Conservation (phyloP, 2,329 filamentous ascomycete species). For the Tolypocladium paradoxum region DNA sequence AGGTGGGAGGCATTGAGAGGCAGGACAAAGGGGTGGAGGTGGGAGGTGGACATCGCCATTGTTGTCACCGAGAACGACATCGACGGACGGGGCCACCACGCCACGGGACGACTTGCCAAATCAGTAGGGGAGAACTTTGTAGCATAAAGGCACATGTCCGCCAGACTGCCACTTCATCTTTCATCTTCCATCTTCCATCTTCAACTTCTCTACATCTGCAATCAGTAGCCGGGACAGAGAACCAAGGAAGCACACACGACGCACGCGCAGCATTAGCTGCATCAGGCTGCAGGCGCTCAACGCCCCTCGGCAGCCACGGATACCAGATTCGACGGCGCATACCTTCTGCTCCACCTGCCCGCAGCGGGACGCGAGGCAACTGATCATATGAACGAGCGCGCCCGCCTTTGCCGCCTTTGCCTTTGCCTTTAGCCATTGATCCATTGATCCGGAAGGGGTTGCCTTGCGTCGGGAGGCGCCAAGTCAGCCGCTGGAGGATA, state of each 20-base stretch:
- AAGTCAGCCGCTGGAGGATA: background rate
- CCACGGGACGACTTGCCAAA: background rate
- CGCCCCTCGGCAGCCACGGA: background rate
- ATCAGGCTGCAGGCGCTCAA: background rate
- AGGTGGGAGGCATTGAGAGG: background rate
- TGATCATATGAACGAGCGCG: background rate
- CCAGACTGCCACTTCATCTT: background rate
- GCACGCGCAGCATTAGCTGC: background rate
- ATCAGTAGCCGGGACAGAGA: background rate
- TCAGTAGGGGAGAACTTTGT: background rate
- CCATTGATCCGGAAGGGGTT: background rate
- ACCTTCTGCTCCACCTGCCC: background rate
- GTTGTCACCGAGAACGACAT: background rate
- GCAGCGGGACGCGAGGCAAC: background rate
- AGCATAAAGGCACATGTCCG: background rate
- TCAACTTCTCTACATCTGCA: background rate
- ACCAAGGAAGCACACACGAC: background rate
- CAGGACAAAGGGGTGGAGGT: too few relatives aligned
- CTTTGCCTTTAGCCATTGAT: background rate
- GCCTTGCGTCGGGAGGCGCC: background rate
- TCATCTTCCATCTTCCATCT: background rate
- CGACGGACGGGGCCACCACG: background rate
- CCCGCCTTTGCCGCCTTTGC: background rate
- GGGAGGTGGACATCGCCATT: background rate
- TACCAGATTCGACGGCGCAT: background rate